Evolutionary conservation across 306 rosid genomes (phyloP).

Genomic region (Adenanthera pavonina): DNA sequence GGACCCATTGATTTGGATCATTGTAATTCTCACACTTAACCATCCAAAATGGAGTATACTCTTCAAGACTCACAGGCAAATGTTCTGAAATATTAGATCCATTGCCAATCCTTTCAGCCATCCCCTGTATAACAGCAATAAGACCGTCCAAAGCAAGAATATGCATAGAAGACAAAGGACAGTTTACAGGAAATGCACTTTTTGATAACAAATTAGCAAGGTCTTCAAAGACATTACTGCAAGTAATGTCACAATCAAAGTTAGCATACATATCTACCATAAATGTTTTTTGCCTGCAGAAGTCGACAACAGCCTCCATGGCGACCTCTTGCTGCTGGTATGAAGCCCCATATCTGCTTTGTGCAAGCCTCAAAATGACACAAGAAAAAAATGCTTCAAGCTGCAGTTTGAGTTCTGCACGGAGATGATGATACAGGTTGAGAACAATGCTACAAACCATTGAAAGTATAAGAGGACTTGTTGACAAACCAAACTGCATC

Average conservation of each 20-base stretch:
- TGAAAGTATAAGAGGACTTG: constrained; percentile 84
- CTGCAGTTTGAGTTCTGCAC: constrained; percentile 81
- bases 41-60: constrained; percentile 96
- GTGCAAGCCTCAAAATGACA: constrained; percentile 88
- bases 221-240: constrained; percentile 96
- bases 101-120: constrained; percentile 92
- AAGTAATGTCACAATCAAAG: constrained; percentile 93
- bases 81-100: constrained; percentile 69
- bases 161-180: constrained; percentile 88
- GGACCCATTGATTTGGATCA: constrained; percentile 91
- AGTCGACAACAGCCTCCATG: constrained; percentile 93
- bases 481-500: constrained; percentile 90
- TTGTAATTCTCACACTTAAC: constrained; percentile 88
- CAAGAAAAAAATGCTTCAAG: constrained; percentile 92
- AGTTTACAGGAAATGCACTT: constrained; percentile 92
- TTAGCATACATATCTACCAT: constrained; percentile 95
- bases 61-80: constrained; percentile 76
- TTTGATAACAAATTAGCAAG: constrained; percentile 83
- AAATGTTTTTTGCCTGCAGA: constrained; percentile 88
- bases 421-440: constrained; percentile 79
- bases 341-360: constrained; percentile 83
- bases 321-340: constrained; percentile 96
- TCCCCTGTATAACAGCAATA: constrained; percentile 93
- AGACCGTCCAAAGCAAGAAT: constrained; percentile 96
- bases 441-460: constrained; percentile 85